Base-by-base conservation (phyloP, 192 early-diverging fungal genomes). In the Rhizoclosmatium sp. region DNA sequence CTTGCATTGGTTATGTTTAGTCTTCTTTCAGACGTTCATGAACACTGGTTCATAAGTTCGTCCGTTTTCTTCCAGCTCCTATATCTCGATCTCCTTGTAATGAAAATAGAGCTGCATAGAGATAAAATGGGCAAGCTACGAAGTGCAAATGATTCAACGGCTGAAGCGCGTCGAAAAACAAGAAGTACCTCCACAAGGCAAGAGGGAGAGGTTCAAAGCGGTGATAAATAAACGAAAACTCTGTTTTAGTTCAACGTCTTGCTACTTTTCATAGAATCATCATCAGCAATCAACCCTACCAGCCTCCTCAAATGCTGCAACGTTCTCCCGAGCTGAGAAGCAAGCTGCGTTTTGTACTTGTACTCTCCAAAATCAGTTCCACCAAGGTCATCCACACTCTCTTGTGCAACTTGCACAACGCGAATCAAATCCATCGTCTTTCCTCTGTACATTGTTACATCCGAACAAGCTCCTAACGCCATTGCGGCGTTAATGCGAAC, bases 401-500 rank as follows among this genome's bases (percentile, higher is more conserved):
- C 64, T 12, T 10, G 5, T 9, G 62, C 72, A 2, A 31, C 45
- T 47, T 75, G 68, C 66, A 59, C 10, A 2, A 64, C 81, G n/a
- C n/a, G 42, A 5, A 83, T 41, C 2, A 79, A 23, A 7, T 67
- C 76, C 56, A 61, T 46, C 56, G 82, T 61, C 14, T 59, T 9
- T 41, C 47, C 65, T 2, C 16, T 21, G 39, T 41, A 42, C 40
- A 21, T 23, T 14, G 21, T 51, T 19, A 51, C n/a, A 7, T 5
- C 7, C 12, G 9, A 10, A 12, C 78, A 79, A 14, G 21, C 74
- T 1, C 72, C 46, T 23, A 87, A 49, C 23, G 86, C 86, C 42
- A 65, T 58, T 14, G 82, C 80, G 3, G 93, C 92, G 78, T 89
- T 89, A 72, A 94, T 95, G 39, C 92, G 84, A 31, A 95, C 94